Base-by-base conservation (phyloP, 331 rosid species). In the Stylosanthes scabra region DNA sequence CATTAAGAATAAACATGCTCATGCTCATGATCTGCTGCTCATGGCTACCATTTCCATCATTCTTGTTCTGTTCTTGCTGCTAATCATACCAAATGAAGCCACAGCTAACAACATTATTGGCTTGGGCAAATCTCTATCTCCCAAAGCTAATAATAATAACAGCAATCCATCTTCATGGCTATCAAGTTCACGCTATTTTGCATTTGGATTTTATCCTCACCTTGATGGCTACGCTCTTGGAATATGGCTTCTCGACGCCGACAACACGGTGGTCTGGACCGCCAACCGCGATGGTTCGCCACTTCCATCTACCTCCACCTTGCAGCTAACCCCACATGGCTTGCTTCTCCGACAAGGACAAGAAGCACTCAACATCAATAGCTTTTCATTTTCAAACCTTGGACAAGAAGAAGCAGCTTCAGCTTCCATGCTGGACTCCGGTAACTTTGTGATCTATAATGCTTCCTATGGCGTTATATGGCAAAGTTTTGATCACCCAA, bases 391-490 rank as follows among this genome's bases (percentile, higher is more conserved):
- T 31, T 31, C 37, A 31, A 31, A 31, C 37, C 37, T 31, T 31
- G 37, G 37, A 20, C 25, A 20, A 31, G 37, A 31, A 31, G n/a
- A 37, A 0, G 7, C 31, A 11, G 42, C 42, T 11, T 34, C 63
- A 11, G 84, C 80, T 0, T 79, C 77, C 13, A 80, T 83, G 82
- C 59, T 2, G 41, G 75, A 80, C 67, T 75, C 80, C 63, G 87
- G 87, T 2, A 83, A 80, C 72, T 80, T 83, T 68, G 82, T 83
- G 63, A 76, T 83, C 2, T 76, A 75, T 1, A 9, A 8, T 72
- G 0, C 72, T 0, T 1, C 4, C 2, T 0, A 0, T 0, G 3
- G 1, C 12, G 62, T 78, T 47, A 12, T 66, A 20, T 79, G 87
- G 87, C 66, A 83, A 74, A 83, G 81, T 81, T 74, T 78, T 75